phyloP scores from a whole-genome alignment of 768 basidiomycete genomes.

The Termitomyces sp. region DNA sequence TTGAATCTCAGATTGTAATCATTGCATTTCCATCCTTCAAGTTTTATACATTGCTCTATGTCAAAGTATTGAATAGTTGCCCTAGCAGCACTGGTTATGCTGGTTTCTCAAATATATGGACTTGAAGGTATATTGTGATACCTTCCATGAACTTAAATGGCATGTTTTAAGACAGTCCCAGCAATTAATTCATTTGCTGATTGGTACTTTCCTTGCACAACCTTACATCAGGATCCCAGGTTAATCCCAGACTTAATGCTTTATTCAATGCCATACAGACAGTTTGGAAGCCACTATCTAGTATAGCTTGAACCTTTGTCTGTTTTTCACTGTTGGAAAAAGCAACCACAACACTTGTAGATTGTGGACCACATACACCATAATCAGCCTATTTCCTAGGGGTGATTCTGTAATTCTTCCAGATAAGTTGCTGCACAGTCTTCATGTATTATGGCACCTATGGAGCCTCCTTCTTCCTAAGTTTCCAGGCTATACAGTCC shows the following conservation, averaged over 20 bases:
- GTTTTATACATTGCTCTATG: conserved; percentile 5
- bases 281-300: not conserved
- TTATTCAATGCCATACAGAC: not conserved
- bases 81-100: not conserved
- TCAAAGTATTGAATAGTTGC: conserved; percentile 6
- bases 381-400: not conserved
- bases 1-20: conserved; percentile 25
- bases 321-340: not conserved
- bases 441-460: not conserved
- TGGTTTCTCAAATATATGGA: not conserved
- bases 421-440: not conserved
- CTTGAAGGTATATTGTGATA: not conserved
- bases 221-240: not conserved
- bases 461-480: not conserved
- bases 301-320: not conserved
- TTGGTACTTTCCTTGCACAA: not conserved
- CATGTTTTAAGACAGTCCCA: not conserved
- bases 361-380: not conserved
- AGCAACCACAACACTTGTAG: not conserved
- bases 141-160: conserved; percentile 10
- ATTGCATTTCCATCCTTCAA: conserved; percentile 9
- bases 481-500: too few relatives aligned
- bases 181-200: not conserved
- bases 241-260: too few relatives aligned
- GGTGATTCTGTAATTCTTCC: not conserved